Conservation (phyloP, 2,329 filamentous ascomycete genomes). For the Dothistroma septosporum region DNA sequence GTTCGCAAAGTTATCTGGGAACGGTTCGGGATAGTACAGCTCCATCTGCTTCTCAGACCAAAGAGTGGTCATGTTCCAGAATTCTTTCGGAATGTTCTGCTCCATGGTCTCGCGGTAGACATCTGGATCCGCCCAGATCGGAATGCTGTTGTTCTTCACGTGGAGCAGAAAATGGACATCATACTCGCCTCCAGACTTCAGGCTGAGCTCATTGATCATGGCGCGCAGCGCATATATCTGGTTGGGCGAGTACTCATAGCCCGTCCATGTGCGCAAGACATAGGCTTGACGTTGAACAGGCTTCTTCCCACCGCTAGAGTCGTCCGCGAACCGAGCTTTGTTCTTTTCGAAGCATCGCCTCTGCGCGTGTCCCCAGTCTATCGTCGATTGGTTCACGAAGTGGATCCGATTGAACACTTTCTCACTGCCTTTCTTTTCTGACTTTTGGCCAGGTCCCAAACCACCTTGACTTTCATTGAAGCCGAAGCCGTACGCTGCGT, state of each 20-base stretch:
- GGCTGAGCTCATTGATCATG: slow-evolving; percentile 74
- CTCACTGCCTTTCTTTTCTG: slow-evolving; percentile 43
- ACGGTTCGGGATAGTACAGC: slow-evolving; percentile 80
- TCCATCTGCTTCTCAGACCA: slow-evolving; percentile 96
- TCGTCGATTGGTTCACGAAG: slow-evolving; percentile 46
- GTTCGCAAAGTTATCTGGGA: slow-evolving; percentile 67
- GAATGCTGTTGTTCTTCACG: slow-evolving; percentile 70
- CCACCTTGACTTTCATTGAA: slow-evolving; percentile 45
- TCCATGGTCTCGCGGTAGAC: slow-evolving; percentile 64
- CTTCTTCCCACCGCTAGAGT: slow-evolving; percentile 34
- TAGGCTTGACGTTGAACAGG: slow-evolving; percentile 66
- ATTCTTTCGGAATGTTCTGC: slow-evolving; percentile 73
- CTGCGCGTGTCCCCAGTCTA: slow-evolving; percentile 49
- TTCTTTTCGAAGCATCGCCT: slow-evolving; percentile 49
- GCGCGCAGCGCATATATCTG: slow-evolving; percentile 77
- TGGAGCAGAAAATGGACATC: slow-evolving; percentile 82
- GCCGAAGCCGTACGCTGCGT: slow-evolving; percentile 50
- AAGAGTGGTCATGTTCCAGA: slow-evolving; percentile 79
- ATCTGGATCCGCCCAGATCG: slow-evolving; percentile 72
- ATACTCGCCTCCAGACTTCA: slow-evolving; percentile 81
- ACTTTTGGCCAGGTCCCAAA: slow-evolving; percentile 42
- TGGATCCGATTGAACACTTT: slow-evolving; percentile 47
- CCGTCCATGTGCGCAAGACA: slow-evolving; percentile 78
- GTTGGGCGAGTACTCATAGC: slow-evolving; percentile 72
- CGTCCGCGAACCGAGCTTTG: slow-evolving; percentile 41